A percentile compares a stretch with the other conserved stretches of the same genome.
Conservation (phyloP, 2,329 filamentous ascomycete species). For the Emmonsiellopsis sp. region DNA sequence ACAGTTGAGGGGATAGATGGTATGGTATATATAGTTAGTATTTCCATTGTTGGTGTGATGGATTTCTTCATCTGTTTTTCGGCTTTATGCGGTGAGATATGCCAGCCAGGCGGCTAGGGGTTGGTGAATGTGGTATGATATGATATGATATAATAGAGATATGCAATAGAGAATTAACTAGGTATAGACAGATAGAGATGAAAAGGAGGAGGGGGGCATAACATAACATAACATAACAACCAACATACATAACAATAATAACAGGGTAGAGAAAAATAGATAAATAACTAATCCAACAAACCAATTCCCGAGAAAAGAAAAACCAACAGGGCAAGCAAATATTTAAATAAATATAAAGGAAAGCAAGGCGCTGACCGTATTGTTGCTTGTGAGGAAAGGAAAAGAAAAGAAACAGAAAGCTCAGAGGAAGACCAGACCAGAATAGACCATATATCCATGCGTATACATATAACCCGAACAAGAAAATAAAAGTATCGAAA, state of each 20-base stretch:
- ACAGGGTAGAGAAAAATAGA: not conserved
- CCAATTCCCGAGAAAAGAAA: not conserved
- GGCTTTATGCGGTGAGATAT: no score
- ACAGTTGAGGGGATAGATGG: no score
- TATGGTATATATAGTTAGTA: no score
- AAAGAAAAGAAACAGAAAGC: not conserved
- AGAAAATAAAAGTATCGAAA: not conserved
- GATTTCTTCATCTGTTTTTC: no score
- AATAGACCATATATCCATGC: not conserved
- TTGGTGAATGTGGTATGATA: no score
- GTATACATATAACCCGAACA: not conserved
- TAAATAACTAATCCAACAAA: not conserved
- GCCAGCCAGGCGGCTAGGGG: no score
- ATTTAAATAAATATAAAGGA: no score
- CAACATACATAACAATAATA: not conserved
- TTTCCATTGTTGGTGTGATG: no score
- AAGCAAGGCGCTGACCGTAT: not conserved
- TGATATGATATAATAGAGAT: not conserved
- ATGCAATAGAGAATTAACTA: no score
- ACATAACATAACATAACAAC: not conserved
- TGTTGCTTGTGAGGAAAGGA: not conserved
- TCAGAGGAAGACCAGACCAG: not conserved
- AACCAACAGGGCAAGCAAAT: not conserved
- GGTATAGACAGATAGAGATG: not conserved
- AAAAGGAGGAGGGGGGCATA: not conserved